A percentile compares a stretch with the other conserved stretches of the same genome.
Conservation (phyloP, 2,329 filamentous ascomycete genomes). For the Coniochaeta hoffmannii region DNA sequence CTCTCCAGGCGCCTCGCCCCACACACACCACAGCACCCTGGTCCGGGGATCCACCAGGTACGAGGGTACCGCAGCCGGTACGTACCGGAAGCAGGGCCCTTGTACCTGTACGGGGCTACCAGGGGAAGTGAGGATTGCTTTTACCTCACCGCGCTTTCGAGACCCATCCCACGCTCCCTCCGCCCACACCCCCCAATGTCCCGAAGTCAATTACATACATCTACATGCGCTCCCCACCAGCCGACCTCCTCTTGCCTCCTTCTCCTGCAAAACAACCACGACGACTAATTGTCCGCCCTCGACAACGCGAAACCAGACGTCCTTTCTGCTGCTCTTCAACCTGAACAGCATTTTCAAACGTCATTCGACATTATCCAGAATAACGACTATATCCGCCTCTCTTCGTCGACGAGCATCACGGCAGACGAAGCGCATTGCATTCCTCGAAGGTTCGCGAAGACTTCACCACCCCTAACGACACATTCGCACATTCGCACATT, state of each 20-base stretch:
- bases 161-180: constrained; percentile 3
- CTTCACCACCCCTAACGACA: neutral
- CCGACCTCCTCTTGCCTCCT: neutral
- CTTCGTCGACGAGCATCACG: neutral
- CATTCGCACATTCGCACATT: neutral
- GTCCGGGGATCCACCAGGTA: neutral
- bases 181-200: neutral
- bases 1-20: neutral
- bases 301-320: neutral
- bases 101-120: constrained; percentile 1
- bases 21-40: neutral
- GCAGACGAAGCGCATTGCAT: neutral
- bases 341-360: neutral
- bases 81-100: neutral
- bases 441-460: neutral
- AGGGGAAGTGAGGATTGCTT: constrained; percentile 2
- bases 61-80: neutral
- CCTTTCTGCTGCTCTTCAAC: neutral
- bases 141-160: constrained; percentile 4
- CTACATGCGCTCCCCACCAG: constrained; percentile 2
- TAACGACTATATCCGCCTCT: neutral
- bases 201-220: constrained; percentile 4
- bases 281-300: neutral
- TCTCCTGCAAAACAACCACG: constrained; percentile 1
- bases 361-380: neutral